Evolutionary conservation across 1,139 yeast species (phyloP).

Genomic region (Candida tropicalis): DNA sequence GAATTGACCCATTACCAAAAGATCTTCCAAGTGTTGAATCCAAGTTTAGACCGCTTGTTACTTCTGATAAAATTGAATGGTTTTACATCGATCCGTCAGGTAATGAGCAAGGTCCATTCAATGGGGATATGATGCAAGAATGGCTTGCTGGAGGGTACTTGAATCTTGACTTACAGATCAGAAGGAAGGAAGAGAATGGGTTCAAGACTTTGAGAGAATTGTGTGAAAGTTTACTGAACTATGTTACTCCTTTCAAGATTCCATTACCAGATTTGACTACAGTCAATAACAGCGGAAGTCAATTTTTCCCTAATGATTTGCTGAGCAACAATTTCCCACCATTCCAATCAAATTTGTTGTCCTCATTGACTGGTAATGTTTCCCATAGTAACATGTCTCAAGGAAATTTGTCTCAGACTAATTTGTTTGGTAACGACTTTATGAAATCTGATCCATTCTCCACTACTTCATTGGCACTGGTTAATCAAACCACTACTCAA

Average conservation of each 20-base stretch:
- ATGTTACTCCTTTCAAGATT: slow-evolving; percentile 59
- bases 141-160: slow-evolving; percentile 74
- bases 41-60: slow-evolving; percentile 19
- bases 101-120: slow-evolving; percentile 79
- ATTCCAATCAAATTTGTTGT: slow-evolving; percentile 4
- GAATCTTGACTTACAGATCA: slow-evolving; percentile 54
- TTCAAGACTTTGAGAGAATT: slow-evolving; percentile 49
- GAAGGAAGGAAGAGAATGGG: slow-evolving; percentile 51
- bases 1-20: slow-evolving; percentile 14
- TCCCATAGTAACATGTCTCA: slow-evolving; percentile 5
- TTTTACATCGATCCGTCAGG: slow-evolving; percentile 71
- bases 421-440: slow-evolving; percentile 31
- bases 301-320: slow-evolving; percentile 15
- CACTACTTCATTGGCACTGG: slow-evolving; percentile 11
- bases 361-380: slow-evolving; percentile 3
- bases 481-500: neutral
- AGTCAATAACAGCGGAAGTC: slow-evolving; percentile 7
- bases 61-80: slow-evolving; percentile 60
- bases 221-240: slow-evolving; percentile 50
- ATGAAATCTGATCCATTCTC: slow-evolving; percentile 29
- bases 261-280: slow-evolving; percentile 47
- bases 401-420: slow-evolving; percentile 21
- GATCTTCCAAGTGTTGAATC: slow-evolving; percentile 5
- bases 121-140: slow-evolving; percentile 73
- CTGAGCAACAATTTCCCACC: slow-evolving; percentile 5